Conservation (phyloP, 176 grass and related monocot species). For the Oryza longistaminata region DNA sequence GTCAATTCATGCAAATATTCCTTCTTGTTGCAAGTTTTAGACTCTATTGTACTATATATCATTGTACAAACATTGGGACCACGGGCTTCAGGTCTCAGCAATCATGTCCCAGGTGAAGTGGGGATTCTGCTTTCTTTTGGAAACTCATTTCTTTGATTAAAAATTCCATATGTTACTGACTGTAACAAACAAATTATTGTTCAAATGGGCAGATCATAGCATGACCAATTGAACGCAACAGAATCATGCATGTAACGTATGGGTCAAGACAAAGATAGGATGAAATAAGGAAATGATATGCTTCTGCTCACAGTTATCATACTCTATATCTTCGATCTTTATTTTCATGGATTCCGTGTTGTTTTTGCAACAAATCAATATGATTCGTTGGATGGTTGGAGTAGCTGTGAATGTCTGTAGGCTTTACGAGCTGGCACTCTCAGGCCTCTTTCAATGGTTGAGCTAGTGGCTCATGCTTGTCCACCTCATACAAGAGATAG, state of each 20-base stretch:
- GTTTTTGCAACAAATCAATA: neutral
- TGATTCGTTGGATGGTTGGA: neutral
- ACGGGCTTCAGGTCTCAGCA: neutral
- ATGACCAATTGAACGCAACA: conserved; percentile 1
- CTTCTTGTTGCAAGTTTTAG: neutral
- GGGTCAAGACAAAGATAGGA: conserved; percentile 24
- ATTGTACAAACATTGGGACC: neutral
- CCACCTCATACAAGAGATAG: too few species aligned
- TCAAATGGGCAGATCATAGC: conserved; percentile 17
- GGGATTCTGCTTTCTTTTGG: neutral
- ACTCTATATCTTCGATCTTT: neutral
- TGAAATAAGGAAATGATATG: neutral
- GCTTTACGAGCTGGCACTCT: conserved; percentile 25
- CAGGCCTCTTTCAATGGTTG: too few species aligned
- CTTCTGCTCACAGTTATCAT: neutral
- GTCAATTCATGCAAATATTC: neutral
- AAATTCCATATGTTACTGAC: neutral
- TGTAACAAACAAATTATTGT: conserved; percentile 24
- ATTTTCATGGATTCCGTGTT: neutral
- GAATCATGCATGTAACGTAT: neutral
- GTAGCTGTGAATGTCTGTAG: conserved; percentile 4
- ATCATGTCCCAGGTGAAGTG: conserved; percentile 8
- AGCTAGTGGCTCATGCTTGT: too few species aligned
- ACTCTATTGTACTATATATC: neutral
- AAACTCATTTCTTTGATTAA: neutral